A percentile compares a stretch with the other conserved stretches of the same genome.
Evolutionary conservation across 2,329 filamentous ascomycete species (phyloP).

Genomic region (Apiospora aurea): DNA sequence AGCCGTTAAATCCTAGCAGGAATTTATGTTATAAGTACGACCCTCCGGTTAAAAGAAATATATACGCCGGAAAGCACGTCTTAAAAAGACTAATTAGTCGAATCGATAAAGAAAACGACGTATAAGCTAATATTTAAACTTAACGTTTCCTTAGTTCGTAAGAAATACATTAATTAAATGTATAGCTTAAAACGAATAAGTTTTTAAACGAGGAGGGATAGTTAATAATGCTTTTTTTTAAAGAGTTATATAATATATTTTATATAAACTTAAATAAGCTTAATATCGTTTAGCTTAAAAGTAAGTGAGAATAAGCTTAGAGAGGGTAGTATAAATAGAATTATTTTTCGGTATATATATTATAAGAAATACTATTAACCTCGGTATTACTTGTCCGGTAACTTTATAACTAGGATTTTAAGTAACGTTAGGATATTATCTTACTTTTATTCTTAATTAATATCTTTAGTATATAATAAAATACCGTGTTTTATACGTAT

Average conservation of each 20-base stretch:
- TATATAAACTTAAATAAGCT: background rate
- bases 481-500: background rate
- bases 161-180: background rate
- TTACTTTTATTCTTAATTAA: background rate
- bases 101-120: slow-evolving; percentile 9
- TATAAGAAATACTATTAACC: background rate
- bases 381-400: background rate
- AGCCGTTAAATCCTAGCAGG: background rate
- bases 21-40: background rate
- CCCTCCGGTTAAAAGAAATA: background rate
- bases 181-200: background rate
- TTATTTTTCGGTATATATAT: background rate
- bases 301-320: too few species aligned
- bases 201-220: slow-evolving; percentile 8
- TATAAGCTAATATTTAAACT: background rate
- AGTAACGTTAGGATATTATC: background rate
- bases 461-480: background rate
- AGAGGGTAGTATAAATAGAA: background rate
- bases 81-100: background rate
- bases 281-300: slow-evolving; percentile 3
- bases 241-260: background rate
- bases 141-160: background rate
- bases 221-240: background rate
- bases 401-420: background rate
- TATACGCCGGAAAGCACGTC: slow-evolving; percentile 1